phyloP scores from a whole-genome alignment of 352 stramenopile species.

The Pythium utonaiense region DNA sequence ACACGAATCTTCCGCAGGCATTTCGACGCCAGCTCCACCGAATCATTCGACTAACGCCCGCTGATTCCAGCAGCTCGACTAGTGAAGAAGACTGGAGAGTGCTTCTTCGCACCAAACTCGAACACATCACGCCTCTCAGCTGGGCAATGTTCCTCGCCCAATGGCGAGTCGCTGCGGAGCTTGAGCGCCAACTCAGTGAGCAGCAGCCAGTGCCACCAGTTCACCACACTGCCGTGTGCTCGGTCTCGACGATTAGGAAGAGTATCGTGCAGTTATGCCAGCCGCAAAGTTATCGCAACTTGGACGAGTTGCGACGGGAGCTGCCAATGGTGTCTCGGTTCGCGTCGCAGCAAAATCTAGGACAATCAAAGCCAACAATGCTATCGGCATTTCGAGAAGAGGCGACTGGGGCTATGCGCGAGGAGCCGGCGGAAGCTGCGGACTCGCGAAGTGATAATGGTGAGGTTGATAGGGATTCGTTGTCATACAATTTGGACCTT shows the following conservation, averaged over 20 bases:
- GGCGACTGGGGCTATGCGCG: too few species aligned
- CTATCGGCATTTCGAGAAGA: conserved; percentile 13
- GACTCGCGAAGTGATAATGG: background rate
- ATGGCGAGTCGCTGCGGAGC: conserved; percentile 27
- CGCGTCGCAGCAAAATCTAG: conserved; percentile 4
- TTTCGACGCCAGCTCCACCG: conserved; percentile 34
- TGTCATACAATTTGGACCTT: conserved; percentile 27
- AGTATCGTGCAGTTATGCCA: conserved; percentile 30
- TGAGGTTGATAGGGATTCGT: conserved; percentile 7
- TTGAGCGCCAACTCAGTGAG: conserved; percentile 20
- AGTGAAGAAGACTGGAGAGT: conserved; percentile 9
- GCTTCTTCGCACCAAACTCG: conserved; percentile 30
- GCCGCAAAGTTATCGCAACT: conserved; percentile 36
- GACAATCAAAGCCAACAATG: background rate
- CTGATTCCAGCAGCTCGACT: background rate
- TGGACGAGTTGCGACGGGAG: conserved; percentile 42
- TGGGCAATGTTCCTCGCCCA: conserved; percentile 54
- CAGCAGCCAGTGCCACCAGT: background rate
- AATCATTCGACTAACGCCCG: background rate
- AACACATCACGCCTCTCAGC: conserved; percentile 39
- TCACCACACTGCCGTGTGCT: conserved; percentile 24
- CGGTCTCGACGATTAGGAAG: conserved; percentile 29
- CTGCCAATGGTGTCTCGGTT: conserved; percentile 32
- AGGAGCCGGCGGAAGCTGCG: too few species aligned
- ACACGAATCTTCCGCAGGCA: conserved; percentile 2